Conservation (phyloP, 2,329 filamentous ascomycete genomes). For the Neopestalotiopsis sp. region DNA sequence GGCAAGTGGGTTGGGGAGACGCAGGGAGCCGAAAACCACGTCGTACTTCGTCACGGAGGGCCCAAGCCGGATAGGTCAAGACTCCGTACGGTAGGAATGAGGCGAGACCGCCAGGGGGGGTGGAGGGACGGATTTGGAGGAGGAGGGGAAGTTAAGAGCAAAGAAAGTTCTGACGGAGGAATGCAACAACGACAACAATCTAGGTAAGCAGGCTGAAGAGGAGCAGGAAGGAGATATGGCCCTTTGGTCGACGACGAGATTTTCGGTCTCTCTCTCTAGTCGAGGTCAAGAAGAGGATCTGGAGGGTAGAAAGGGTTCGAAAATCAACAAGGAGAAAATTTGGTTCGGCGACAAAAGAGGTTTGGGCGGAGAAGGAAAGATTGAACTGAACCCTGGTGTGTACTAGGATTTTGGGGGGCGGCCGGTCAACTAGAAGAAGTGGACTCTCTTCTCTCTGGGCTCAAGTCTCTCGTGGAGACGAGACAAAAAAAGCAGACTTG, state of each 20-base stretch:
- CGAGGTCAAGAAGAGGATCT: slow-evolving; percentile 6
- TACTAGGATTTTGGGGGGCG: background rate
- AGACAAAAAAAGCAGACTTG: background rate
- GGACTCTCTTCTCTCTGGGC: background rate
- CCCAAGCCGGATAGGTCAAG: slow-evolving; percentile 15
- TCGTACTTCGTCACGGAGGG: slow-evolving; percentile 16
- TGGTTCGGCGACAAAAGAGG: slow-evolving; percentile 18
- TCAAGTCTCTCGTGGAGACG: background rate
- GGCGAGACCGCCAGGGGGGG: background rate
- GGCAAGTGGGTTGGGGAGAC: slow-evolving; percentile 15
- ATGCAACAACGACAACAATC: background rate
- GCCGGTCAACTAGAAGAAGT: slow-evolving; percentile 3
- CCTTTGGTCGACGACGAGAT: background rate
- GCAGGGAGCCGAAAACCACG: slow-evolving; percentile 15
- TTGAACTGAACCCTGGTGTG: slow-evolving; percentile 15
- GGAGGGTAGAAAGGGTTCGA: slow-evolving; percentile 3
- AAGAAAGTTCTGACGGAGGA: background rate
- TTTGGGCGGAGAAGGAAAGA: slow-evolving; percentile 17
- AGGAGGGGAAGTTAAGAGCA: background rate
- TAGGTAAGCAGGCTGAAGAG: background rate
- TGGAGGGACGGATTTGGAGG: background rate
- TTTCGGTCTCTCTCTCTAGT: slow-evolving; percentile 11
- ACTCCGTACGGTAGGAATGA: background rate
- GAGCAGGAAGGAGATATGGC: background rate
- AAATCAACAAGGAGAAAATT: slow-evolving; percentile 17